These are phyloP conservation scores for Cryoendolithus antarcticus DNA, from an alignment of 2,329 filamentous ascomycete species.

Conservation along the genomic window DNA sequence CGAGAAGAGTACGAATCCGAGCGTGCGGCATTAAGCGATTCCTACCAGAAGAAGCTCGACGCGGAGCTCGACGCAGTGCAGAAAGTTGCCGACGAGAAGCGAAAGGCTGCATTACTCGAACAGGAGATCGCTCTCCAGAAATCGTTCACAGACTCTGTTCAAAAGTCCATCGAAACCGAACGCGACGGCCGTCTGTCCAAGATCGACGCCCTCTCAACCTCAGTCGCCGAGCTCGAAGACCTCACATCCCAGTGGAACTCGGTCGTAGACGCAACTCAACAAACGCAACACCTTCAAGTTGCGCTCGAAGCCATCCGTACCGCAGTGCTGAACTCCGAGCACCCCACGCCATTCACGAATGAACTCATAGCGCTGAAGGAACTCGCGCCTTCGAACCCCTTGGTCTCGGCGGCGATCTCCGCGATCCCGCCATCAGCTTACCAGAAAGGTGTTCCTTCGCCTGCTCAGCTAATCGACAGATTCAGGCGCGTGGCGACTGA, in stretches of 20 bases:
- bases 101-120: slow-evolving; percentile 76
- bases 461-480: slow-evolving; percentile 79
- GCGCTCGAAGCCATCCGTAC: slow-evolving; percentile 86
- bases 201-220: slow-evolving; percentile 64
- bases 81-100: slow-evolving; percentile 68
- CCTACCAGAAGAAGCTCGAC: slow-evolving; percentile 69
- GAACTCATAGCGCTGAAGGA: slow-evolving; percentile 93
- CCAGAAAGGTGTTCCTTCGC: slow-evolving; percentile 76
- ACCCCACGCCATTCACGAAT: slow-evolving; percentile 69
- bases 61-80: slow-evolving; percentile 68
- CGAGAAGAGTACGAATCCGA: slow-evolving; percentile 80
- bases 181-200: slow-evolving; percentile 76
- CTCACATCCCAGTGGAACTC: slow-evolving; percentile 82
- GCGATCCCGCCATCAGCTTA: slow-evolving; percentile 91
- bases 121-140: slow-evolving; percentile 83
- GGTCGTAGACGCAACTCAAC: slow-evolving; percentile 79
- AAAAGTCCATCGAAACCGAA: slow-evolving; percentile 75
- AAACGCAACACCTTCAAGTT: slow-evolving; percentile 91
- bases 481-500: slow-evolving; percentile 88
- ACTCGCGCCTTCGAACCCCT: slow-evolving; percentile 61
- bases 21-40: slow-evolving; percentile 63
- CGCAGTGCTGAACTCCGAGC: slow-evolving; percentile 60
- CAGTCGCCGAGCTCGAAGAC: slow-evolving; percentile 72
- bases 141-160: slow-evolving; percentile 66
- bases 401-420: slow-evolving; percentile 88